Conservation (phyloP, 257 asterid species). For the Voacanga thouarsii region DNA sequence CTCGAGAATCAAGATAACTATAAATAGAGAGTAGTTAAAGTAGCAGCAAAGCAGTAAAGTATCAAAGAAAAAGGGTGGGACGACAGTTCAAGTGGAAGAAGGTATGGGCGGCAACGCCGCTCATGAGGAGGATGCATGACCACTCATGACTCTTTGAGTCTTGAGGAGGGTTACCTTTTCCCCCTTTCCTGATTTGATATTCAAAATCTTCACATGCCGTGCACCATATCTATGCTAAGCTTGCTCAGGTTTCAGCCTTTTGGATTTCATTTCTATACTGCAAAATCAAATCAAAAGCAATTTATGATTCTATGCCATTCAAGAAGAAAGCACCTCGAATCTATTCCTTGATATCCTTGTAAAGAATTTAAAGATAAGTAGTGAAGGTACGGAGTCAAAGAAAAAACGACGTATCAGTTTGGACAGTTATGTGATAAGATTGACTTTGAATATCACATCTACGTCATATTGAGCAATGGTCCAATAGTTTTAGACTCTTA, state of each 20-base stretch:
- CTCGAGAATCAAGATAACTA: constrained; percentile 4
- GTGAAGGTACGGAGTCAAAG: too few relatives aligned
- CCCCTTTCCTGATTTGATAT: constrained; percentile 9
- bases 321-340: too few relatives aligned
- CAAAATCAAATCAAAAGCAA: too few relatives aligned
- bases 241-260: constrained; percentile 1
- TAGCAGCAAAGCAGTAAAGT: neutral
- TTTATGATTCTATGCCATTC: too few relatives aligned
- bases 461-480: too few relatives aligned
- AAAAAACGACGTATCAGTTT: too few relatives aligned
- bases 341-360: too few relatives aligned
- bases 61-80: neutral
- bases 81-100: constrained; percentile 24
- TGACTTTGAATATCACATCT: too few relatives aligned
- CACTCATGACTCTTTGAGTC: neutral
- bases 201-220: constrained; percentile 19
- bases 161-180: neutral
- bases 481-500: too few relatives aligned
- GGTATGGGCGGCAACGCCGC: constrained; percentile 22
- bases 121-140: constrained; percentile 10
- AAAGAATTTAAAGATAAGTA: too few relatives aligned
- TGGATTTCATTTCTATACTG: neutral
- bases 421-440: too few relatives aligned
- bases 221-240: neutral
- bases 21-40: neutral